phyloP scores from a whole-genome alignment of 1,284 basidiomycete genomes.

The Melampsora medusae region DNA sequence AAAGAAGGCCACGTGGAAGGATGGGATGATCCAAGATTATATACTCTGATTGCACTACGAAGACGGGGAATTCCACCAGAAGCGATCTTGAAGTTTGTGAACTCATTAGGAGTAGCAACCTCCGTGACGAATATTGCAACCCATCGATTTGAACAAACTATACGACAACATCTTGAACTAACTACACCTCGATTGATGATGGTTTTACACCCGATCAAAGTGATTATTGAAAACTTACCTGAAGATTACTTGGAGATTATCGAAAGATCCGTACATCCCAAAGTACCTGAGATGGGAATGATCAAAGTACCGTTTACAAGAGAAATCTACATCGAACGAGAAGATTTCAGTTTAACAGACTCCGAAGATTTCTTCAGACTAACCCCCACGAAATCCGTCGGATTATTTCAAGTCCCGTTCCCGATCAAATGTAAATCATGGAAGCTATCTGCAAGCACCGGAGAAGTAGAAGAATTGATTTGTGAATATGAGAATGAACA shows the following conservation, averaged over 20 bases:
- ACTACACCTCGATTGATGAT: constrained; percentile 85
- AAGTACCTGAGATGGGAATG: constrained; percentile 80
- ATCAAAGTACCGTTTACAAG: constrained; percentile 83
- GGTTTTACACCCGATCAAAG: constrained; percentile 85
- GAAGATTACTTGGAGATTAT: constrained; percentile 80
- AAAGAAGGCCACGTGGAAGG: constrained; percentile 77
- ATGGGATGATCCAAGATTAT: constrained; percentile 98
- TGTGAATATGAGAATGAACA: constrained; percentile 66
- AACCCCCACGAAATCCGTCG: constrained; percentile 94
- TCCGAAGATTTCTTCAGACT: constrained; percentile 92
- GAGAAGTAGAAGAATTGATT: constrained; percentile 73
- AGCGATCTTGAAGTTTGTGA: constrained; percentile 89
- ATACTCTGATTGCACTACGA: constrained; percentile 91
- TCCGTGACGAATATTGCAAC: constrained; percentile 79
- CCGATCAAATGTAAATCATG: constrained; percentile 91
- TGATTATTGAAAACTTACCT: constrained; percentile 84
- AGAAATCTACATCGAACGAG: constrained; percentile 85
- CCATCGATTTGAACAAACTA: constrained; percentile 81
- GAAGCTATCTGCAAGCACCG: constrained; percentile 69
- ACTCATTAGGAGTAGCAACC: constrained; percentile 87
- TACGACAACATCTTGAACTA: constrained; percentile 86
- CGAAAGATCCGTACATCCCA: constrained; percentile 91
- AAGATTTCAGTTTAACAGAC: constrained; percentile 89
- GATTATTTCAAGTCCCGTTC: constrained; percentile 89
- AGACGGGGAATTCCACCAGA: constrained; percentile 93